These are phyloP conservation scores for Collybia nuda DNA, from an alignment of 768 basidiomycete genomes.

Conservation along the genomic window DNA sequence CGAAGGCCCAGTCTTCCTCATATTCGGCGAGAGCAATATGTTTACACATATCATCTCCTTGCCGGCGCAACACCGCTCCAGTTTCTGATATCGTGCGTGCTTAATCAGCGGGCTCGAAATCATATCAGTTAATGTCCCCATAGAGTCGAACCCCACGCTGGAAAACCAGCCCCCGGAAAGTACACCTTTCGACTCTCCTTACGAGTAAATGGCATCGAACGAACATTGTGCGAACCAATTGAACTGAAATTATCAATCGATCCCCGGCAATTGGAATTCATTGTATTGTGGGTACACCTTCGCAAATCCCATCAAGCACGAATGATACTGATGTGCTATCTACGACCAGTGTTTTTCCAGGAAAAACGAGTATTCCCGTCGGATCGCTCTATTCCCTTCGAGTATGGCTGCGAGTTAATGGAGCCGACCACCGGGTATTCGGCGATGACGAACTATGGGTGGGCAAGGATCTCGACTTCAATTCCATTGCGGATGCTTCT, in stretches of 20 bases:
- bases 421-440: slow-evolving; percentile 64
- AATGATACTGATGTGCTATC: slow-evolving; percentile 6
- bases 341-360: slow-evolving; percentile 54
- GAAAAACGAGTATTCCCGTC: slow-evolving; percentile 53
- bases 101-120: background rate
- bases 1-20: slow-evolving; percentile 15
- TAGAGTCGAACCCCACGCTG: slow-evolving; percentile 46
- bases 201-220: slow-evolving; percentile 55
- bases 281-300: slow-evolving; percentile 52
- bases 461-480: slow-evolving; percentile 66
- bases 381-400: slow-evolving; percentile 57
- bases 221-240: slow-evolving; percentile 47
- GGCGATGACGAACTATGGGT: slow-evolving; percentile 66
- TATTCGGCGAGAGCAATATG: slow-evolving; percentile 38
- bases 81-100: slow-evolving; percentile 52
- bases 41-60: slow-evolving; percentile 52
- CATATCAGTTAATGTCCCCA: slow-evolving; percentile 2
- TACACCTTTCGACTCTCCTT: slow-evolving; percentile 56
- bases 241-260: slow-evolving; percentile 48
- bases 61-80: slow-evolving; percentile 43
- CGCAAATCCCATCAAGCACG: background rate
- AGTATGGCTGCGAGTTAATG: slow-evolving; percentile 60
- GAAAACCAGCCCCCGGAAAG: slow-evolving; percentile 39
- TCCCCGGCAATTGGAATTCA: slow-evolving; percentile 55
- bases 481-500: slow-evolving; percentile 52